phyloP scores from a whole-genome alignment of 257 asterid species.

The Solanum acaule region DNA sequence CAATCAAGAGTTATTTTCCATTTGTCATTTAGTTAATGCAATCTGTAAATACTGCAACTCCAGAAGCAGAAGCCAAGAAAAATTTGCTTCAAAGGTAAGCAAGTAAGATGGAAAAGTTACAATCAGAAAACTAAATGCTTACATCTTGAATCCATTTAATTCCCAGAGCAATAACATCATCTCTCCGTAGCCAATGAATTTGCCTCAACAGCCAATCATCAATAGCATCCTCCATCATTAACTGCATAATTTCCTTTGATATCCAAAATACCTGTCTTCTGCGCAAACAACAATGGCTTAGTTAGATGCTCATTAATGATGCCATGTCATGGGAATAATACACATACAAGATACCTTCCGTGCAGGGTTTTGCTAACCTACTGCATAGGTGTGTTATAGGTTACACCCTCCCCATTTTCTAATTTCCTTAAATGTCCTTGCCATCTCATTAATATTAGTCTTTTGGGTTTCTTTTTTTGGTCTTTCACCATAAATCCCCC shows the following conservation, averaged over 20 bases:
- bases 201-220: constrained; percentile 96
- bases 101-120: background rate
- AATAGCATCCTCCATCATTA: constrained; percentile 98
- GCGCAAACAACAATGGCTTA: constrained; percentile 7
- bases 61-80: background rate
- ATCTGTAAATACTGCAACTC: background rate
- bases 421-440: background rate
- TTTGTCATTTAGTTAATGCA: background rate
- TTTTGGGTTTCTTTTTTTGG: background rate
- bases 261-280: constrained; percentile 99
- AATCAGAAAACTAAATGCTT: constrained; percentile 23
- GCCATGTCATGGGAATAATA: background rate
- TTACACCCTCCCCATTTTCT: background rate
- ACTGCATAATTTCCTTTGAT: constrained; percentile 94
- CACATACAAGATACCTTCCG: background rate
- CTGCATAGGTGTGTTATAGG: background rate
- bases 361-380: background rate
- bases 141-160: constrained; percentile 88
- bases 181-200: constrained; percentile 88
- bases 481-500: background rate
- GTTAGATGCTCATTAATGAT: background rate
- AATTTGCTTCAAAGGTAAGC: background rate
- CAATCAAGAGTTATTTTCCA: background rate
- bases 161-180: constrained; percentile 72
- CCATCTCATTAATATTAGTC: background rate